phyloP scores from a whole-genome alignment of 139 green algal genomes.

The Haematococcus sp. region DNA sequence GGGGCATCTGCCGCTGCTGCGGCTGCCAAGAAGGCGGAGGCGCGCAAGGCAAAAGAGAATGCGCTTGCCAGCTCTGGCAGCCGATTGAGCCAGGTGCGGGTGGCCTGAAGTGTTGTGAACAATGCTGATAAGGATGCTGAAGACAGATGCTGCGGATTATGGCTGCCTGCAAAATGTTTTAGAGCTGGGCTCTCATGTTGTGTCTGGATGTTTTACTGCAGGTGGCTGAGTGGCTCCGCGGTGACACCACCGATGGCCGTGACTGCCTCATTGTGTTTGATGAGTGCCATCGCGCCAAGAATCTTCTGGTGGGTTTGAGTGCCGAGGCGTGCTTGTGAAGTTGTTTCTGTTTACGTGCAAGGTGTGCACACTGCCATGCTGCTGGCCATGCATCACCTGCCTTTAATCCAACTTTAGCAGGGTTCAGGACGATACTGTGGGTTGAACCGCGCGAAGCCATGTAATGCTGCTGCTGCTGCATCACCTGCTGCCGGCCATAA shows the following conservation, averaged over 20 bases:
- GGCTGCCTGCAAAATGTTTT: too few relatives aligned
- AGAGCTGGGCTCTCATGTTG: too few relatives aligned
- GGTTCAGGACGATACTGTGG: too few relatives aligned
- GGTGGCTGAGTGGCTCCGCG: conserved; percentile 61
- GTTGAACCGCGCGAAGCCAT: too few relatives aligned
- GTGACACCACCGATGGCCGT: conserved; percentile 4
- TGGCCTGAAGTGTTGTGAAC: too few relatives aligned
- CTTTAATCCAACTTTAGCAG: neutral
- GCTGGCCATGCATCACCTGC: neutral
- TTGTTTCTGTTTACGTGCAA: neutral
- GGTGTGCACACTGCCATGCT: conserved; percentile 7
- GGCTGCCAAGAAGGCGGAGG: neutral
- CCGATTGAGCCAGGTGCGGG: conserved; percentile 56
- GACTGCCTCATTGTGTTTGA: conserved; percentile 44
- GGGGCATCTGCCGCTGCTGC: too few relatives aligned
- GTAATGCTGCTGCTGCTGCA: too few relatives aligned
- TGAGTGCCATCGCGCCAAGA: conserved; percentile 65
- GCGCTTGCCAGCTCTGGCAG: neutral
- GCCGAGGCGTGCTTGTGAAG: neutral
- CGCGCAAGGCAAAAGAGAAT: neutral
- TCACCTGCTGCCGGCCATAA: too few relatives aligned
- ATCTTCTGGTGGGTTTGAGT: neutral
- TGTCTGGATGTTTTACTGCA: too few relatives aligned
- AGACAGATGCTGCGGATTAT: too few relatives aligned
- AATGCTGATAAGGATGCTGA: too few relatives aligned